phyloP scores from a whole-genome alignment of 1,284 basidiomycete genomes.

The Rhodotorula sp. region DNA sequence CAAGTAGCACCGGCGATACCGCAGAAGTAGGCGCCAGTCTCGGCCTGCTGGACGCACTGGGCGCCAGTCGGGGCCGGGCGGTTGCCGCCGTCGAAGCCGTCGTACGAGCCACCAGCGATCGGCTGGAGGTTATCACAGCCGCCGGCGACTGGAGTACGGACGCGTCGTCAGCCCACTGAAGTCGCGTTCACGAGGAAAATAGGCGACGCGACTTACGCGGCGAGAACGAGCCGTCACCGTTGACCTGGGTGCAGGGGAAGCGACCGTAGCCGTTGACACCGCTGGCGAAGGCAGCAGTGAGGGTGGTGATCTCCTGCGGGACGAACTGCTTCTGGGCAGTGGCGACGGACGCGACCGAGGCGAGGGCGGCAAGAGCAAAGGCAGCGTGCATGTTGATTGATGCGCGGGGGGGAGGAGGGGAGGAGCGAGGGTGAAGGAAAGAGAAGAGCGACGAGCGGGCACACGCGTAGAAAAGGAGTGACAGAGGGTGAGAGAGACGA shows the following conservation, averaged over 20 bases:
- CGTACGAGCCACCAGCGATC: background rate
- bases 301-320: background rate
- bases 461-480: constrained; percentile 10
- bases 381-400: constrained; percentile 25
- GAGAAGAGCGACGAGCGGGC: constrained; percentile 1
- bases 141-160: background rate
- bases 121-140: constrained; percentile 15
- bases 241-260: constrained; percentile 28
- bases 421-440: constrained; percentile 5
- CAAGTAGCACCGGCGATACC: constrained; percentile 22
- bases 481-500: constrained; percentile 2
- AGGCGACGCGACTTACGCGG: background rate
- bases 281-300: background rate
- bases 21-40: constrained; percentile 24
- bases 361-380: constrained; percentile 16
- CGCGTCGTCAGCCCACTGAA: background rate
- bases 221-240: constrained; percentile 9
- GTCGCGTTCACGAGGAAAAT: background rate
- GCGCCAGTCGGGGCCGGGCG: constrained; percentile 3
- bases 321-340: background rate
- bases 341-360: constrained; percentile 19
- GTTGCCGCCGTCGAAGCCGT: background rate
- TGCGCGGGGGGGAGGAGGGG: too few species aligned
- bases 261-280: constrained; percentile 28
- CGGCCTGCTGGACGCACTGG: background rate